Evolutionary conservation across 306 rosid genomes (phyloP).

Genomic region (Mucuna pruriens): DNA sequence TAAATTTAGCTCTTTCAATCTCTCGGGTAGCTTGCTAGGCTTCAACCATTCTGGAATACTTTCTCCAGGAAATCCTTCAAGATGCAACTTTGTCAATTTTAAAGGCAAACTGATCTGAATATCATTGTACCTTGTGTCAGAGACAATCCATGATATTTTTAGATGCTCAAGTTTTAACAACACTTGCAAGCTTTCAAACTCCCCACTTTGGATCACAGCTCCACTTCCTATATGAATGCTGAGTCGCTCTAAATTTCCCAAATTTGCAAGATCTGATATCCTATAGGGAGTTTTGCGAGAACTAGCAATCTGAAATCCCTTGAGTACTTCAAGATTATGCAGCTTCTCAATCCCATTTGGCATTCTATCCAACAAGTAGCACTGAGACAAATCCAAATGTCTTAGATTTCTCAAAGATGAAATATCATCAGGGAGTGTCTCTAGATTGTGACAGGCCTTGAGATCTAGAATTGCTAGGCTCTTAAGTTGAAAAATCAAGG

Average conservation of each 20-base stretch:
- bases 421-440: constrained; percentile 39
- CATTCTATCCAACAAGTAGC: constrained; percentile 50
- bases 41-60: not conserved
- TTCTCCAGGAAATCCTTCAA: not conserved
- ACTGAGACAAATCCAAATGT: constrained; percentile 46
- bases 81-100: not conserved
- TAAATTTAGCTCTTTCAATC: not conserved
- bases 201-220: not conserved
- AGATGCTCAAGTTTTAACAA: not conserved
- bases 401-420: constrained; percentile 36
- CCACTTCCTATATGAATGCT: constrained; percentile 38
- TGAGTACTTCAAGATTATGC: constrained; percentile 41
- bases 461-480: constrained; percentile 27
- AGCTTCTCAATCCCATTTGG: constrained; percentile 47
- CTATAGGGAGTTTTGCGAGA: not conserved
- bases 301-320: constrained; percentile 46
- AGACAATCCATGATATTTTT: not conserved
- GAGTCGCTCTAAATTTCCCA: constrained; percentile 15
- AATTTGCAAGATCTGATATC: not conserved
- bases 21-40: not conserved
- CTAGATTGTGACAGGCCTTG: constrained; percentile 41
- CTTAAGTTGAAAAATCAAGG: not conserved
- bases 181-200: not conserved
- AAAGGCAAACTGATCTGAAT: not conserved
- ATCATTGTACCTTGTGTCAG: not conserved